These are phyloP conservation scores for Tinospora cordifolia DNA, from an alignment of 164 flowering plant genomes.

Conservation along the genomic window DNA sequence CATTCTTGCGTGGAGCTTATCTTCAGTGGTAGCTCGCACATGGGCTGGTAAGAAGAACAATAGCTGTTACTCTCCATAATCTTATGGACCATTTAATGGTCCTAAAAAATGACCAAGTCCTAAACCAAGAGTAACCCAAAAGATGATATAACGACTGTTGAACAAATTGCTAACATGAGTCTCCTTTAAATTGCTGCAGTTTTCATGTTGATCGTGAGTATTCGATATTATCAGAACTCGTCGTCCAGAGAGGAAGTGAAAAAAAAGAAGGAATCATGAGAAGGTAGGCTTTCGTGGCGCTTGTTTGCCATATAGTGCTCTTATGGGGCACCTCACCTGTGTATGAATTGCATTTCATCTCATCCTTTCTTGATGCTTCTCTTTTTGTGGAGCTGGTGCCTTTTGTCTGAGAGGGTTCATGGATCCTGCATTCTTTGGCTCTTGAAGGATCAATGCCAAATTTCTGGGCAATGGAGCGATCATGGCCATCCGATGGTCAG, in stretches of 20 bases:
- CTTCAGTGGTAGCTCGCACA: not conserved
- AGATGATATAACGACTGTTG: not conserved
- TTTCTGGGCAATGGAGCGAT: not conserved
- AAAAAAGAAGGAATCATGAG: conserved; percentile 10
- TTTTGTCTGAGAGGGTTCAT: not conserved
- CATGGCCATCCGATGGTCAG: not conserved
- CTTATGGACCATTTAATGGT: not conserved
- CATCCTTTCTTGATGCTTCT: not conserved
- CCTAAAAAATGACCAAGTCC: not conserved
- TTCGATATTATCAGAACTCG: conserved; percentile 47
- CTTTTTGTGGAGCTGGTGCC: not conserved
- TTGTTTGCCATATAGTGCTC: not conserved
- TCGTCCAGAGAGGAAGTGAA: conserved; percentile 21
- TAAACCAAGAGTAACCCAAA: not conserved
- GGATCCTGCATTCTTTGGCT: not conserved
- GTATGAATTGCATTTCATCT: not conserved
- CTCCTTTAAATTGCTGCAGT: conserved; percentile 26
- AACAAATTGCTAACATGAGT: not conserved
- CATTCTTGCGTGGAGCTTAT: not conserved
- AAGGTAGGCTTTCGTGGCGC: not conserved
- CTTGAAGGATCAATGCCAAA: not conserved
- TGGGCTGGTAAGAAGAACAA: not conserved
- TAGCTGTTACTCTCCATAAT: not conserved
- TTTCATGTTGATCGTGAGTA: conserved; percentile 45
- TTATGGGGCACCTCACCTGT: not conserved